Percentiles rank a stretch among this genome's conserved stretches.
Evolutionary conservation across 169 alveolate genomes (phyloP).

Genomic region (Eimeria falciformis): DNA sequence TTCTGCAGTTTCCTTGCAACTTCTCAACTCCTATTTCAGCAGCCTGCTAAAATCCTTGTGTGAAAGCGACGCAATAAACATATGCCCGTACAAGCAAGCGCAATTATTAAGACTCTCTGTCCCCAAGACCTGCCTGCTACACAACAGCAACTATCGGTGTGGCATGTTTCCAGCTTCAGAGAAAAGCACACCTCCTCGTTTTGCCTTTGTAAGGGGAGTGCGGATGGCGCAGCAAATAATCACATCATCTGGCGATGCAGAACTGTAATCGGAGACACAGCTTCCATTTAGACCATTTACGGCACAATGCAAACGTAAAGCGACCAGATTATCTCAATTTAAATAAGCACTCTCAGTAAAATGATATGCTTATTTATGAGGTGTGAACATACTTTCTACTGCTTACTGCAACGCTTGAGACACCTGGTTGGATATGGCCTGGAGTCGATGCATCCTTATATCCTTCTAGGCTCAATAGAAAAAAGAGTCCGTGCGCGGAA

Average conservation of each 20-base stretch:
- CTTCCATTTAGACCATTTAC: too few relatives aligned
- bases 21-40: too few relatives aligned
- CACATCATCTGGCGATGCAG: conserved; percentile 86
- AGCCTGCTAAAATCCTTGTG: too few relatives aligned
- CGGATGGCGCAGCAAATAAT: conserved; percentile 93
- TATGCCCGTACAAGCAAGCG: neutral
- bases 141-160: neutral
- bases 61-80: neutral
- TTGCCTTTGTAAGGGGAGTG: conserved; percentile 92
- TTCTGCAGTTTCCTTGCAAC: too few relatives aligned
- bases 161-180: neutral
- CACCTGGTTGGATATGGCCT: conserved; percentile 15
- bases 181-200: conserved; percentile 85
- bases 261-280: too few relatives aligned
- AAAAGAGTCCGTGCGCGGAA: neutral
- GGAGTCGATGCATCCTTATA: conserved; percentile 21
- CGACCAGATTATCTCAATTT: too few relatives aligned
- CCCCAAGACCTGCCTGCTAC: neutral
- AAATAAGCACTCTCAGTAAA: too few relatives aligned
- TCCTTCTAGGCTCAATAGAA: neutral
- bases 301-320: too few relatives aligned
- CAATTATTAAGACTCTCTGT: neutral
- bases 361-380: too few relatives aligned
- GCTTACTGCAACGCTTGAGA: conserved; percentile 22
- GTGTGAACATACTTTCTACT: neutral